These are phyloP conservation scores for Cairneyella variabilis DNA, from an alignment of 495 filamentous ascomycete genomes.

Conservation along the genomic window DNA sequence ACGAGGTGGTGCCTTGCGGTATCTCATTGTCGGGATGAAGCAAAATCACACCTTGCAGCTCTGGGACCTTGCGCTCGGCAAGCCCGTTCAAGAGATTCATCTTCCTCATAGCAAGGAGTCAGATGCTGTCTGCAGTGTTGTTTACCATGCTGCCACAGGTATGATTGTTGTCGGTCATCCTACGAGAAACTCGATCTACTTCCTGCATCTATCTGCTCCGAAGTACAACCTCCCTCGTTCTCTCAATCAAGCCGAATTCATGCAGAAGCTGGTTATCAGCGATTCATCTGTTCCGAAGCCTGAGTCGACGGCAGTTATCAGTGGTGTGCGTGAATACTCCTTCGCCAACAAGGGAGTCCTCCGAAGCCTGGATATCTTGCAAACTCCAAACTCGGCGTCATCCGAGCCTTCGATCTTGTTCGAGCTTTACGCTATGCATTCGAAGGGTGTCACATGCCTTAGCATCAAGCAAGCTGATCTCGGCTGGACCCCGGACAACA, in stretches of 20 bases:
- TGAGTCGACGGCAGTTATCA: slow-evolving; percentile 93
- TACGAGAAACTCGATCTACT: slow-evolving; percentile 94
- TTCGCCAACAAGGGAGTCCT: slow-evolving; percentile 84
- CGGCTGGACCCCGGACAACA: slow-evolving; percentile 84
- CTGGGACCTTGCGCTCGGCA: slow-evolving; percentile 94
- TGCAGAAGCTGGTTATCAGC: slow-evolving; percentile 68
- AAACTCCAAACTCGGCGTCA: slow-evolving; percentile 49
- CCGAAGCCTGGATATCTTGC: slow-evolving; percentile 83
- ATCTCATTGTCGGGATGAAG: slow-evolving; percentile 96
- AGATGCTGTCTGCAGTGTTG: slow-evolving; percentile 93
- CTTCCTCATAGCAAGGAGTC: slow-evolving; percentile 95
- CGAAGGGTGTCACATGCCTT: slow-evolving; percentile 85
- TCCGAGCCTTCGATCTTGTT: slow-evolving; percentile 58
- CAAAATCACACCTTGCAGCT: slow-evolving; percentile 98
- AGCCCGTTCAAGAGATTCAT: slow-evolving; percentile 94
- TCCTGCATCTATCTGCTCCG: slow-evolving; percentile 89
- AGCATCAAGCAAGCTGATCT: slow-evolving; percentile 82
- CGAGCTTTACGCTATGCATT: slow-evolving; percentile 96
- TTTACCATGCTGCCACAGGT: slow-evolving; percentile 83
- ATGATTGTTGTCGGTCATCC: slow-evolving; percentile 95
- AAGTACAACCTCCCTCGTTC: slow-evolving; percentile 72
- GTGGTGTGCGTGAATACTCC: slow-evolving; percentile 89
- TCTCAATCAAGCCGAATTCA: slow-evolving; percentile 83
- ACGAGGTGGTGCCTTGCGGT: slow-evolving; percentile 81
- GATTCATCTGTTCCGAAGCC: slow-evolving; percentile 72